Evolutionary conservation across 1,284 basidiomycete genomes (phyloP), one percentile per base, ranked within the genome.

Genomic region (Athelia sp.): DNA sequence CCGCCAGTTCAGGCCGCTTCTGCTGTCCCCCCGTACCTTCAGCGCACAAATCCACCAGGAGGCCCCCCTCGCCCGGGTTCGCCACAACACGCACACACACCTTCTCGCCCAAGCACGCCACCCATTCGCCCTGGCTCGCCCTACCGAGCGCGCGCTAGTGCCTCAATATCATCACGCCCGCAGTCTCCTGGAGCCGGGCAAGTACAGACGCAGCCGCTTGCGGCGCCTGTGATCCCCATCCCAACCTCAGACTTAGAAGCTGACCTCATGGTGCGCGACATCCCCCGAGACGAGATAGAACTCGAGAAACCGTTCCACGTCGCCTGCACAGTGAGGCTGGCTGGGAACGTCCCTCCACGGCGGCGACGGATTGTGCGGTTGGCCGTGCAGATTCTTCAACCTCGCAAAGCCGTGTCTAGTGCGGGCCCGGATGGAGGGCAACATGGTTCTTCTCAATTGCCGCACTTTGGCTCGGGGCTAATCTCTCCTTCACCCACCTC

Each of bases 11-110:
- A 78, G 45, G 73, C 81, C 9, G 77, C 72, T 1, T 84, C 85
- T 21, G 87, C 88, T 3, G 67, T 90, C 22, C 88, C 87, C 1
- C 72, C 79, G 4, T 78, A 90, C 61, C 71, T 90, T 17, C 87
- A 89, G 58, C 79, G 83, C 15, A 66, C 67, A 22, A 62, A 73
- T 3, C 62, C 68, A 42, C 68, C 74, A 14, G 59, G 64, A 9
- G 53, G 61, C 43, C 53, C 72, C 42, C 48, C 66, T 18, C 72
- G 72, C 4, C 71, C 81, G 3, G 75, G 79, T 50, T 82, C 82
- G 10, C 79, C 82, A 2, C 63, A 60, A 4, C 60, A 59, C 14
- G 43, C 54, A 24, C 58, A 60, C 36, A 6, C 26, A 29, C 26
- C 26, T 29, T 52, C 51, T 45, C 21, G 42, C n/a, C 38, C 58